phyloP scores from a whole-genome alignment of 2,329 filamentous ascomycete genomes.

The Harringtonia lauricola region DNA sequence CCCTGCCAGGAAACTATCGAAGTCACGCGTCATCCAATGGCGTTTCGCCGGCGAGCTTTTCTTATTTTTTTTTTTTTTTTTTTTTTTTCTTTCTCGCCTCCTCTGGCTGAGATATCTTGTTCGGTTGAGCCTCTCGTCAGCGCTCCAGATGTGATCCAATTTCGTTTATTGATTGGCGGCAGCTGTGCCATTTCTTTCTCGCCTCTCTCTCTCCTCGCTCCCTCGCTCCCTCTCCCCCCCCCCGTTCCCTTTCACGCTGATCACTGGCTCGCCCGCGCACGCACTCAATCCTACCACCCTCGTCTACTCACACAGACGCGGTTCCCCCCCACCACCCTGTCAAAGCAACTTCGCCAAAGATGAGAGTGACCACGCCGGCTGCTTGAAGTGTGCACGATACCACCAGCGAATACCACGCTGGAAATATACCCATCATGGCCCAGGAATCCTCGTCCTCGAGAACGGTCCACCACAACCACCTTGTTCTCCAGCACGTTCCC shows the following conservation, averaged over 20 bases:
- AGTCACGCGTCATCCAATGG: no score
- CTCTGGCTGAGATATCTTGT: no score
- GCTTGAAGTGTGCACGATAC: neutral
- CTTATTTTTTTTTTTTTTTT: no score
- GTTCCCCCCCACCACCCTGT: neutral
- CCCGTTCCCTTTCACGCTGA: neutral
- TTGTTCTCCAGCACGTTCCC: neutral
- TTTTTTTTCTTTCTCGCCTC: no score
- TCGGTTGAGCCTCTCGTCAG: no score
- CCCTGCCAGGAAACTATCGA: no score
- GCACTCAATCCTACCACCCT: slow-evolving; percentile 3
- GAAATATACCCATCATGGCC: slow-evolving; percentile 8
- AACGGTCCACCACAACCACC: slow-evolving; percentile 7
- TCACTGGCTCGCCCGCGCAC: neutral
- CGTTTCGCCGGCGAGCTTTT: no score
- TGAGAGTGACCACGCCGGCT: slow-evolving; percentile 3
- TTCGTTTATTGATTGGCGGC: no score
- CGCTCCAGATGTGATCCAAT: no score
- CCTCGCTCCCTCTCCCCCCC: no score
- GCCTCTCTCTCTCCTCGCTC: no score
- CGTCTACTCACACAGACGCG: neutral
- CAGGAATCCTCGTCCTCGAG: slow-evolving; percentile 3
- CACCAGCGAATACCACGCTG: neutral
- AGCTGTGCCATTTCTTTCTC: neutral
- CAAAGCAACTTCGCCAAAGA: slow-evolving; percentile 5